Percentiles rank a stretch among this genome's conserved stretches.
Evolutionary conservation across 495 filamentous ascomycete genomes (phyloP).

Genomic region (Hypoxylon crocopeplum): DNA sequence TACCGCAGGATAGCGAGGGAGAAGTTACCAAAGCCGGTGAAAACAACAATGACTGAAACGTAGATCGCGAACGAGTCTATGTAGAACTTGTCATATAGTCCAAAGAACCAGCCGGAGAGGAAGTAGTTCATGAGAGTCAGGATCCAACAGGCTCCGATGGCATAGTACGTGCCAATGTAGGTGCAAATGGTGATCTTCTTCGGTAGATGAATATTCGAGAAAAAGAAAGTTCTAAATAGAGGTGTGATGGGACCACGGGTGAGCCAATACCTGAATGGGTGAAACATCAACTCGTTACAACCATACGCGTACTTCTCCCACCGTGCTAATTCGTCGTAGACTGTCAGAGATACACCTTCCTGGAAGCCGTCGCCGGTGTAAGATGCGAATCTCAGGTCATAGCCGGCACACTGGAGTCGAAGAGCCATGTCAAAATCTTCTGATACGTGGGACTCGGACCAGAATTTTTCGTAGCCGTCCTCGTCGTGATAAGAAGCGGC

Average conservation of each 20-base stretch:
- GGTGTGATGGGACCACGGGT: slow-evolving; percentile 67
- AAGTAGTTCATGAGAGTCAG: slow-evolving; percentile 71
- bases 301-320: slow-evolving; percentile 84
- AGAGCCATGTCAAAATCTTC: slow-evolving; percentile 81
- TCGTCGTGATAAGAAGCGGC: slow-evolving; percentile 54
- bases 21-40: slow-evolving; percentile 61
- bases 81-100: slow-evolving; percentile 66
- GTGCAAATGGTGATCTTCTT: slow-evolving; percentile 74
- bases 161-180: slow-evolving; percentile 81
- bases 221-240: slow-evolving; percentile 67
- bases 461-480: slow-evolving; percentile 67
- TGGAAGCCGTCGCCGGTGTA: slow-evolving; percentile 73
- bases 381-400: slow-evolving; percentile 66
- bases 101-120: slow-evolving; percentile 66
- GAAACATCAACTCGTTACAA: slow-evolving; percentile 70
- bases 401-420: slow-evolving; percentile 68
- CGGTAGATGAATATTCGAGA: slow-evolving; percentile 64
- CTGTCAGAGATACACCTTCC: slow-evolving; percentile 76
- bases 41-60: slow-evolving; percentile 62
- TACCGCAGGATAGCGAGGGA: slow-evolving; percentile 61
- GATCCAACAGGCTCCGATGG: slow-evolving; percentile 70
- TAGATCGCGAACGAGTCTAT: slow-evolving; percentile 67
- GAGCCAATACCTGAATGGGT: slow-evolving; percentile 61
- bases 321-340: slow-evolving; percentile 75
- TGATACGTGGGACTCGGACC: slow-evolving; percentile 75